Base-by-base conservation (phyloP, 2,329 filamentous ascomycete species). In the Xylaria sp. region DNA sequence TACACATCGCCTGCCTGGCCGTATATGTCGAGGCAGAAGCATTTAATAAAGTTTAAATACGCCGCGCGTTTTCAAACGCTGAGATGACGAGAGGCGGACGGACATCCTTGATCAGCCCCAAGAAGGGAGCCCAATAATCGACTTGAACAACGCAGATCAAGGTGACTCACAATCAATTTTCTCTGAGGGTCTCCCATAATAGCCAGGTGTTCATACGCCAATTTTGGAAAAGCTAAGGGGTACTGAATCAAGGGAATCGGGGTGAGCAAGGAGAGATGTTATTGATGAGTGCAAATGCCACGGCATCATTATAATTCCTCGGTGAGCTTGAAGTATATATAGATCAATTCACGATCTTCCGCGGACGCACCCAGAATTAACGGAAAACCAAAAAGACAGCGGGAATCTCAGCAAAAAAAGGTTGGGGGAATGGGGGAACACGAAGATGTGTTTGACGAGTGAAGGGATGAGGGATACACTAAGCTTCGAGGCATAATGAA, bases 181-280 rank as follows among this genome's bases (percentile, higher is more conserved):
- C 63, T 61, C n/a, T 55, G 65, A 15, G 63, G 69, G 41, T 73
- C 65, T 46, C 56, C 69, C 76, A 77, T 77, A 46, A 44, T 58
- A 64, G 39, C 6, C 34, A 55, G 20, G 2, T 18, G 23, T n/a
- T 25, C 25, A 59, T 18, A 50, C 9, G 9, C 28, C 23, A 54
- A 69, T 18, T 44, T 25, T 23, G 62, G 34, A 44, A n/a, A 68
- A n/a, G 18, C 15, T 12, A 28, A 55, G 37, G 41, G 31, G 12
- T 48, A 23, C 18, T 54, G 18, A 55, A 54, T 37, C 66, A 69
- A 50, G 70, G 60, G 52, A 65, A 50, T 55, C 68, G 67, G 65
- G 48, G 13, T 37, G 54, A 48, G 61, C 58, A 59, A 39, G 37
- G 37, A 57, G 61, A 61, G 50, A 46, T 54, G 37, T 61, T 18